These are phyloP conservation scores for Fusarium brachygibbosum DNA, from an alignment of 2,329 filamentous ascomycete species.

Conservation along the genomic window DNA sequence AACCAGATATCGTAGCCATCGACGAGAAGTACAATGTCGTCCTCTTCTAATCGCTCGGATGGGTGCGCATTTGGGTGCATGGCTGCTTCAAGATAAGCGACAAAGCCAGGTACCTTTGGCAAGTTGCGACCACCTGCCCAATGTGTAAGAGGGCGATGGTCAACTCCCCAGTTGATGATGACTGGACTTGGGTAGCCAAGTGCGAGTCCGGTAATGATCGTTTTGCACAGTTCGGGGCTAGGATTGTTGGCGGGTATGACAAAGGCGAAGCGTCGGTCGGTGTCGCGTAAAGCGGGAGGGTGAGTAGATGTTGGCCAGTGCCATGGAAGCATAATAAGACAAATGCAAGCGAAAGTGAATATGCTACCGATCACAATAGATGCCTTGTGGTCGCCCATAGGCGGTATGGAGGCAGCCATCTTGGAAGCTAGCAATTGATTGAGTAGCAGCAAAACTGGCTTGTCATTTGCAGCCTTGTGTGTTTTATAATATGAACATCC, in stretches of 20 bases:
- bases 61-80: constrained; percentile 10
- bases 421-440: neutral
- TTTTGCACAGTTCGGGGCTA: constrained; percentile 21
- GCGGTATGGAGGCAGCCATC: neutral
- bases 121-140: constrained; percentile 9
- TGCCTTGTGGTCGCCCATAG: neutral
- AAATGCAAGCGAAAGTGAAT: neutral
- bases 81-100: constrained; percentile 24
- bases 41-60: neutral
- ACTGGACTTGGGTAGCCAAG: constrained; percentile 23
- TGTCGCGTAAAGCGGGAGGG: neutral
- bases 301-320: neutral
- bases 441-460: neutral
- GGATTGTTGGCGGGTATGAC: constrained; percentile 9
- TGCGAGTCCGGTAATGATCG: constrained; percentile 6
- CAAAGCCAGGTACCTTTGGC: constrained; percentile 10
- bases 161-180: constrained; percentile 19
- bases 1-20: constrained; percentile 22
- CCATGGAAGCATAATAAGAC: neutral
- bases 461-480: neutral
- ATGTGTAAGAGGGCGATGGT: neutral
- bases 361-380: neutral
- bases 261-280: constrained; percentile 16
- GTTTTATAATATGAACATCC: neutral
- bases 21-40: constrained; percentile 20